Conservation (phyloP, 1,284 basidiomycete species). For the Cystobasidium pallidum region DNA sequence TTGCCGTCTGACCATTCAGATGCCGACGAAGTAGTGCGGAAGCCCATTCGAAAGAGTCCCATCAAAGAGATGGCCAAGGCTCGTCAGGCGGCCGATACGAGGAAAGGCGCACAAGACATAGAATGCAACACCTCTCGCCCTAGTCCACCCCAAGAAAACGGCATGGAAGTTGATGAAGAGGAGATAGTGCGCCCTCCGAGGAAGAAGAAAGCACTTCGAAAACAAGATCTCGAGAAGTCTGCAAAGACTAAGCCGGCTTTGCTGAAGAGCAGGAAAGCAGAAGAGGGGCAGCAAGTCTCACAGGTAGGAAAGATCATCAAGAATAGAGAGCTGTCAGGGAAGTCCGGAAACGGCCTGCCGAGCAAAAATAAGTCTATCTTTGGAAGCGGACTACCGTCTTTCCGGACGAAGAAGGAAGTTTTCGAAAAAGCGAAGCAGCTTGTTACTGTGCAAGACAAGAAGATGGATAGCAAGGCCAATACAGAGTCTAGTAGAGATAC, state of each 20-base stretch:
- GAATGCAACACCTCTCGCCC: not conserved
- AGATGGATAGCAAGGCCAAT: not conserved
- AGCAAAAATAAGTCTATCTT: slow-evolving; percentile 17
- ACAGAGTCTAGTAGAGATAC: not conserved
- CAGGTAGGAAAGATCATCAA: slow-evolving; percentile 28
- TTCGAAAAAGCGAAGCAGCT: slow-evolving; percentile 21
- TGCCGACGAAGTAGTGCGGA: slow-evolving; percentile 31
- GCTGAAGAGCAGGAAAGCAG: slow-evolving; percentile 21
- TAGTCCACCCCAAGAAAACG: not conserved
- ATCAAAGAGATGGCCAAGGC: slow-evolving; percentile 38
- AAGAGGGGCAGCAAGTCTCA: not conserved
- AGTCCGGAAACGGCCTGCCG: not conserved
- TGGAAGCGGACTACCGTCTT: slow-evolving; percentile 28
- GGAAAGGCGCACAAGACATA: not conserved
- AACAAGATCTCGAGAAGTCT: slow-evolving; percentile 7
- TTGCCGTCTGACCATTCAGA: slow-evolving; percentile 47
- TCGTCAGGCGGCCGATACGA: not conserved
- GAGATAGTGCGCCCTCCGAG: slow-evolving; percentile 38
- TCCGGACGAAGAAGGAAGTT: slow-evolving; percentile 24
- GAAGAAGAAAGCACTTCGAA: slow-evolving; percentile 17
- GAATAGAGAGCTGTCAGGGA: not conserved
- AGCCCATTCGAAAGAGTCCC: not conserved
- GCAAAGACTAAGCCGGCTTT: slow-evolving; percentile 8
- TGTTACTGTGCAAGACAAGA: not conserved
- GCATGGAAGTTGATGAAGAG: slow-evolving; percentile 25